Percentiles rank a stretch among this genome's conserved stretches.
Conservation (phyloP, 768 basidiomycete genomes). For the Calocybe indica region DNA sequence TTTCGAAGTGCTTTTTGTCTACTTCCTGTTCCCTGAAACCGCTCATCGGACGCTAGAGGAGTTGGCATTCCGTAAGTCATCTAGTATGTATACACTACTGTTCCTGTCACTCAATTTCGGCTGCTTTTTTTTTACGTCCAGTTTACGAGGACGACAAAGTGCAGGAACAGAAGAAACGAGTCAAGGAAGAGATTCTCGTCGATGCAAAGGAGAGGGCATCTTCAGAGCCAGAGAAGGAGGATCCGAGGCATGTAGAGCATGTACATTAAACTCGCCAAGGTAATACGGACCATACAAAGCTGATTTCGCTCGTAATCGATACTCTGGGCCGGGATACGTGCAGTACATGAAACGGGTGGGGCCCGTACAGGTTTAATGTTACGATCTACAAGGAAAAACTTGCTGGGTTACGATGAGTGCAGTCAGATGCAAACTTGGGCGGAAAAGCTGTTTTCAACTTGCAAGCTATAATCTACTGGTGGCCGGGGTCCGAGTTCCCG, state of each 20-base stretch:
- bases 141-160: constrained; percentile 40
- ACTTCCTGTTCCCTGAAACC: constrained; percentile 61
- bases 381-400: no score
- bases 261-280: no score
- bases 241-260: neutral
- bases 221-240: constrained; percentile 1
- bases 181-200: constrained; percentile 30
- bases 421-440: no score
- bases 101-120: neutral
- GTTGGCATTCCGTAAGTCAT: constrained; percentile 47
- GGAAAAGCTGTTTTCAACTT: no score
- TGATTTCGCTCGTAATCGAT: no score
- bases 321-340: no score
- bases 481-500: no score
- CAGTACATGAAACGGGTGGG: no score
- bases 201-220: constrained; percentile 10
- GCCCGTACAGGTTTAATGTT: no score
- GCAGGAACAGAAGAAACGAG: constrained; percentile 33
- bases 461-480: no score
- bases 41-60: constrained; percentile 48
- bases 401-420: no score
- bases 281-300: no score
- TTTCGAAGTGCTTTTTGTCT: constrained; percentile 51
- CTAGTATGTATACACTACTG: neutral
- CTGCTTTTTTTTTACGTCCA: constrained; percentile 8